Evolutionary conservation across 306 rosid genomes (phyloP).

Genomic region (Dryas octopetala): DNA sequence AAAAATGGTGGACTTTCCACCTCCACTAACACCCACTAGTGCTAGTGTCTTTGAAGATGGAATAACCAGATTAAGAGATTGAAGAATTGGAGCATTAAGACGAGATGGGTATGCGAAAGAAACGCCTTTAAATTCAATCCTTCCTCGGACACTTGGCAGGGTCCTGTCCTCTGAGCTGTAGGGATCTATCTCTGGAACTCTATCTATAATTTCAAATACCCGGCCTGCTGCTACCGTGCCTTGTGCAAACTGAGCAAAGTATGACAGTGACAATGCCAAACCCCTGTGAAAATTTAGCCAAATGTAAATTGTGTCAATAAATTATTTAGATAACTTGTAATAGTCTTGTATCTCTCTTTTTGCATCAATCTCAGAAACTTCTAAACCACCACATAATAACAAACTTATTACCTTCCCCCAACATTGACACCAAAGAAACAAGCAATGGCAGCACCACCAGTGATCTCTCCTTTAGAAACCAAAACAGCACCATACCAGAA

Average conservation of each 20-base stretch:
- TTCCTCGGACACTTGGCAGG: constrained; percentile 54
- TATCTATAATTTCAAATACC: constrained; percentile 67
- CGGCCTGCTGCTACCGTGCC: constrained; percentile 88
- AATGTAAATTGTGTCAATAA: neutral
- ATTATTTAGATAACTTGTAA: no score
- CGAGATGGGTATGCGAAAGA: constrained; percentile 78
- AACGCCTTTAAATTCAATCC: constrained; percentile 68
- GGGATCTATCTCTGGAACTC: constrained; percentile 85
- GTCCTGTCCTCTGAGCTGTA: constrained; percentile 59
- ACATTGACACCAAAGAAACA: constrained; percentile 89
- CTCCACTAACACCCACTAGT: constrained; percentile 89
- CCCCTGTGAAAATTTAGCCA: constrained; percentile 47
- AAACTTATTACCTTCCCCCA: constrained; percentile 68
- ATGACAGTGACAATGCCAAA: constrained; percentile 80
- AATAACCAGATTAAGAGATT: constrained; percentile 58
- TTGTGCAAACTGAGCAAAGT: constrained; percentile 84
- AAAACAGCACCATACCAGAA: constrained; percentile 81
- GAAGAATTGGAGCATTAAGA: constrained; percentile 55
- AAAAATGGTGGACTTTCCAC: constrained; percentile 85
- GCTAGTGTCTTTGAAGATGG: constrained; percentile 73
- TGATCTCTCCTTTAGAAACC: constrained; percentile 51
- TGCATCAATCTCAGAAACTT: neutral
- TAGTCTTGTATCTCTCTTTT: neutral
- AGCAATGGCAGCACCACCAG: constrained; percentile 84
- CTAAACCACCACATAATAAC: neutral